Percentiles rank a stretch among this genome's conserved stretches.
Conservation (phyloP, 2,329 filamentous ascomycete genomes). For the Calcarisporium arbuscula region DNA sequence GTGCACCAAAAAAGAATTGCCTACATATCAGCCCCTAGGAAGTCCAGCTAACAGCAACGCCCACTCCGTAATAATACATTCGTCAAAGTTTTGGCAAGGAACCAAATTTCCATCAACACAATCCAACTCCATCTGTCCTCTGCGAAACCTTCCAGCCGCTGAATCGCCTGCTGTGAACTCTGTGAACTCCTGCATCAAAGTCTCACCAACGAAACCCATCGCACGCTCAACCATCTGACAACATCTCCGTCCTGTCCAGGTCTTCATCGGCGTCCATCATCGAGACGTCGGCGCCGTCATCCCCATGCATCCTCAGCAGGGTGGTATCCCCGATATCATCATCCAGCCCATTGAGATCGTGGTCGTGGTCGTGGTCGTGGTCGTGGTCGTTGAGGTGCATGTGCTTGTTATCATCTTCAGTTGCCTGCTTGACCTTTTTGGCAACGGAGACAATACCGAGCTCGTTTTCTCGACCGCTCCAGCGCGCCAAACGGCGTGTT, state of each 20-base stretch:
- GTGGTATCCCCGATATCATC: slow-evolving; percentile 1
- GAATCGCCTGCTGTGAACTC: too few relatives aligned
- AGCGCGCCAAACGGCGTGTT: slow-evolving; percentile 60
- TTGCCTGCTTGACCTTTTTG: slow-evolving; percentile 33
- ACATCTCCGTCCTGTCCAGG: slow-evolving; percentile 29
- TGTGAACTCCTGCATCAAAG: too few relatives aligned
- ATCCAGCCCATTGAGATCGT: too few relatives aligned
- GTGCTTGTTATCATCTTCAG: slow-evolving; percentile 16
- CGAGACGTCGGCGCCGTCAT: slow-evolving; percentile 25
- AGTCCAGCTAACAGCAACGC: too few relatives aligned
- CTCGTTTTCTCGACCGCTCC: slow-evolving; percentile 45
- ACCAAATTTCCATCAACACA: too few relatives aligned
- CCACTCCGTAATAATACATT: too few relatives aligned
- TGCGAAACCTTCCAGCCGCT: too few relatives aligned
- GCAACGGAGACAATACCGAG: slow-evolving; percentile 40
- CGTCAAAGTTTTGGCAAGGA: too few relatives aligned
- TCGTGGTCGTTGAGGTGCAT: slow-evolving; percentile 24
- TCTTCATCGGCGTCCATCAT: slow-evolving; percentile 50
- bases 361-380: slow-evolving; percentile 18
- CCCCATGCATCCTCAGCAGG: slow-evolving; percentile 6
- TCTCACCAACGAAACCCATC: too few relatives aligned
- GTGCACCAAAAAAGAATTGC: too few relatives aligned
- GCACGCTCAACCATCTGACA: slow-evolving; percentile 36
- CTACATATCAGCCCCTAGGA: too few relatives aligned
- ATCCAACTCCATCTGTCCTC: too few relatives aligned